phyloP scores from a whole-genome alignment of 768 basidiomycete species.

The Amanita jacksonii region DNA sequence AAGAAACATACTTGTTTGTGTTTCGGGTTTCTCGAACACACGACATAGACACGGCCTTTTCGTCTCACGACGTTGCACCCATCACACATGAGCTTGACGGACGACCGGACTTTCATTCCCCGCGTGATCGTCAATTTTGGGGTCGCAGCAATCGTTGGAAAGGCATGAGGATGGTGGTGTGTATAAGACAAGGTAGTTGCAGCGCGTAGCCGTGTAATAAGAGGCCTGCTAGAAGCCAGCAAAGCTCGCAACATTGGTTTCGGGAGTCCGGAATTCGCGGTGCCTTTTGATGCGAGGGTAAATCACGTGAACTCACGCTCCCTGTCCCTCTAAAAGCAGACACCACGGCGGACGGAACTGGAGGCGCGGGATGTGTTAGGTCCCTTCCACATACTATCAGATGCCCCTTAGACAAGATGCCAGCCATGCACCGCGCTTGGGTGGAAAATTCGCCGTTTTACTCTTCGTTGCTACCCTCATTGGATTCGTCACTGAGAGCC shows the following conservation, averaged over 20 bases:
- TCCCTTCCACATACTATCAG: conserved; percentile 3
- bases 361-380: background rate
- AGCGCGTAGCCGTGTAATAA: conserved; percentile 41
- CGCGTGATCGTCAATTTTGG: conserved; percentile 41
- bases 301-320: background rate
- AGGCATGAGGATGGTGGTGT: conserved; percentile 22
- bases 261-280: too few species aligned
- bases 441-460: conserved; percentile 37
- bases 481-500: conserved; percentile 70
- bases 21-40: conserved; percentile 91
- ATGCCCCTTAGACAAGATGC: conserved; percentile 20
- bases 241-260: conserved; percentile 61
- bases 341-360: too few species aligned
- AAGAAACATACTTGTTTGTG: conserved; percentile 77
- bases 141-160: conserved; percentile 15
- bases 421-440: conserved; percentile 25
- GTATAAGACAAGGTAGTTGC: conserved; percentile 22
- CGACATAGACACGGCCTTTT: conserved; percentile 86
- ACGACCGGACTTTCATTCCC: conserved; percentile 95
- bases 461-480: conserved; percentile 54
- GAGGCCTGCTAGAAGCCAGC: conserved; percentile 50
- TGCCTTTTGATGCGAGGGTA: background rate
- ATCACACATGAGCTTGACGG: conserved; percentile 91
- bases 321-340: too few species aligned
- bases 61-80: conserved; percentile 83